Percentiles rank a stretch among this genome's conserved stretches.
Conservation (phyloP, 73 alveolate species). For the Tetrahymena malaccensis region DNA sequence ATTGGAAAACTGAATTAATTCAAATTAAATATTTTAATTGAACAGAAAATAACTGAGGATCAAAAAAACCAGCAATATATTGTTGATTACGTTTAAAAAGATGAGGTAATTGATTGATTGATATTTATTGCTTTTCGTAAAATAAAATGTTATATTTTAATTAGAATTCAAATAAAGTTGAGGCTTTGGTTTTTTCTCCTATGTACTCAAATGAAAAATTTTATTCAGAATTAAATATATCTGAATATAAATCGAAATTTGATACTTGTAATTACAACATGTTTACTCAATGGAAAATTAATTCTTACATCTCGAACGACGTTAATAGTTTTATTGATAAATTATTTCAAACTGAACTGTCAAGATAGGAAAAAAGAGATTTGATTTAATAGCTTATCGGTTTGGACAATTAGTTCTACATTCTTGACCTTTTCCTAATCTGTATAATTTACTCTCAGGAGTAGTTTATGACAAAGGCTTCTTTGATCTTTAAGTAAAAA, state of each 20-base stretch:
- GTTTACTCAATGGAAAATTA: neutral
- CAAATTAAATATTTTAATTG: no score
- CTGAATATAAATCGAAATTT: neutral
- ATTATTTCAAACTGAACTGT: neutral
- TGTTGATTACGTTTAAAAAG: neutral
- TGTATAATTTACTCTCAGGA: neutral
- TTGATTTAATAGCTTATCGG: neutral
- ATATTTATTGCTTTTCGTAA: neutral
- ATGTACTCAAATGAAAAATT: neutral
- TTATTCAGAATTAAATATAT: neutral
- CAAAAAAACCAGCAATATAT: neutral
- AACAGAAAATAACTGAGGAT: neutral
- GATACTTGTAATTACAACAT: neutral
- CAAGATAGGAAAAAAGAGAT: neutral
- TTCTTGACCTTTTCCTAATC: neutral
- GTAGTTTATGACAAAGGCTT: neutral
- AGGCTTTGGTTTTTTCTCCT: neutral
- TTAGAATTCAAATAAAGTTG: neutral
- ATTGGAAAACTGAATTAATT: no score
- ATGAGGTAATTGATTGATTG: neutral
- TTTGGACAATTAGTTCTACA: neutral
- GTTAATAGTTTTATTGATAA: neutral
- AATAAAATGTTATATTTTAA: neutral
- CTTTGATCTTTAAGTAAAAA: neutral
- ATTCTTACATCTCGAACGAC: neutral